Conservation (phyloP, 2,329 filamentous ascomycete genomes). For the Basipetospora chlamydospora region DNA sequence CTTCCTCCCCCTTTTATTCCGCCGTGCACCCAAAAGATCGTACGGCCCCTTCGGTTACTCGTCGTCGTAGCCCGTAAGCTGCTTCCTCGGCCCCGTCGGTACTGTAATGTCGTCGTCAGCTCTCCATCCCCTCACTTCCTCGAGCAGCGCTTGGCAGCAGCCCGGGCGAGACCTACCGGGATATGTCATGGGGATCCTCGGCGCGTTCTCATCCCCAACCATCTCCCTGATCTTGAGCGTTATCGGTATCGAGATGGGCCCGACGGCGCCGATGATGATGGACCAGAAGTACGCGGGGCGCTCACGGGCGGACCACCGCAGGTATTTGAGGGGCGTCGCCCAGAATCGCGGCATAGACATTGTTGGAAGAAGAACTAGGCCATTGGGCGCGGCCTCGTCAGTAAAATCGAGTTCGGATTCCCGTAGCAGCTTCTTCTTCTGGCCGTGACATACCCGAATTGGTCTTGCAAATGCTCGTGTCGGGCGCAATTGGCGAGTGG, state of each 20-base stretch:
- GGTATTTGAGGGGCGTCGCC: constrained; percentile 67
- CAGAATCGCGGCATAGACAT: constrained; percentile 55
- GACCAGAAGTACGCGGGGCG: constrained; percentile 89
- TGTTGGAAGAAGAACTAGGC: background rate
- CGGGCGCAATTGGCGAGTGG: background rate
- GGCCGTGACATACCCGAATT: constrained; percentile 1
- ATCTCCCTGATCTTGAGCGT: constrained; percentile 60
- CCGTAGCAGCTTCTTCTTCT: background rate
- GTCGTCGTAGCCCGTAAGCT: constrained; percentile 46
- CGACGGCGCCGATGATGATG: constrained; percentile 55
- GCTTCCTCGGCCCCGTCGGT: constrained; percentile 43
- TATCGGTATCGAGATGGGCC: constrained; percentile 54
- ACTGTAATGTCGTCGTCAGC: constrained; percentile 22
- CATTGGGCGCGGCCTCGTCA: background rate
- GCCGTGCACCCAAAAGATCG: background rate
- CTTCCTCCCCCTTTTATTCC: background rate
- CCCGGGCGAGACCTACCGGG: constrained; percentile 52
- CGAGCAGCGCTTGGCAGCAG: no score
- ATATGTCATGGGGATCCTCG: constrained; percentile 75
- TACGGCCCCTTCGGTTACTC: constrained; percentile 17
- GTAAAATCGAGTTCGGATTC: background rate
- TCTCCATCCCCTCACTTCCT: no score
- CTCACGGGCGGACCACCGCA: constrained; percentile 76
- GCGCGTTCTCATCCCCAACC: constrained; percentile 59
- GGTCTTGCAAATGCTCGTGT: background rate